phyloP scores from a whole-genome alignment of 2,329 filamentous ascomycete species.

The Ophiostoma perfectum region DNA sequence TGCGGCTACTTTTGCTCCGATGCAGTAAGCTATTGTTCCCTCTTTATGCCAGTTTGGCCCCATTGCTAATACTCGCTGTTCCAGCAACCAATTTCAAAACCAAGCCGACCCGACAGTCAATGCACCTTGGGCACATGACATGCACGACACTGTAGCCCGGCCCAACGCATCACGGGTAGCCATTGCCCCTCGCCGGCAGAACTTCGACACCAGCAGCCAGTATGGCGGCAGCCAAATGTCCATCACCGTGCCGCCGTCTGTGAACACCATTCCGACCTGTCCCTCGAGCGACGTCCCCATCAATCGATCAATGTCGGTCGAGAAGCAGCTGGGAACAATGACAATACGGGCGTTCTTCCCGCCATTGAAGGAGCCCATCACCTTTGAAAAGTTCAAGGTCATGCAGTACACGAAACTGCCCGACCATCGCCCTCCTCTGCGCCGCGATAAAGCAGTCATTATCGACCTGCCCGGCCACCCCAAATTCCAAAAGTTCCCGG shows the following conservation, averaged over 20 bases:
- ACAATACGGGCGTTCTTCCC: conserved; percentile 78
- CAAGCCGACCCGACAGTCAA: conserved; percentile 58
- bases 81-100: conserved; percentile 33
- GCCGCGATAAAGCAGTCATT: conserved; percentile 92
- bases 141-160: conserved; percentile 68
- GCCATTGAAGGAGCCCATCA: conserved; percentile 63
- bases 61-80: neutral
- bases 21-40: conserved; percentile 43
- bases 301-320: conserved; percentile 75
- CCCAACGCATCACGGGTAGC: conserved; percentile 32
- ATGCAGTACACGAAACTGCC: conserved; percentile 92
- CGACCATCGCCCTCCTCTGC: conserved; percentile 86
- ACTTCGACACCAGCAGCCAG: conserved; percentile 22
- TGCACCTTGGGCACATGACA: conserved; percentile 86
- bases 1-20: conserved; percentile 53
- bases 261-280: conserved; percentile 51
- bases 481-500: conserved; percentile 86
- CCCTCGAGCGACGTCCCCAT: conserved; percentile 58
- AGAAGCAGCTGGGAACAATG: conserved; percentile 75
- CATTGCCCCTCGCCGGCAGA: conserved; percentile 23
- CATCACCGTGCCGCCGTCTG: neutral
- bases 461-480: conserved; percentile 78
- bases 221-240: conserved; percentile 36
- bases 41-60: neutral
- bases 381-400: conserved; percentile 70